Evolutionary conservation across 257 asterid genomes (phyloP), one percentile per base, ranked within the genome.

Genomic region (Apocynum venetum): DNA sequence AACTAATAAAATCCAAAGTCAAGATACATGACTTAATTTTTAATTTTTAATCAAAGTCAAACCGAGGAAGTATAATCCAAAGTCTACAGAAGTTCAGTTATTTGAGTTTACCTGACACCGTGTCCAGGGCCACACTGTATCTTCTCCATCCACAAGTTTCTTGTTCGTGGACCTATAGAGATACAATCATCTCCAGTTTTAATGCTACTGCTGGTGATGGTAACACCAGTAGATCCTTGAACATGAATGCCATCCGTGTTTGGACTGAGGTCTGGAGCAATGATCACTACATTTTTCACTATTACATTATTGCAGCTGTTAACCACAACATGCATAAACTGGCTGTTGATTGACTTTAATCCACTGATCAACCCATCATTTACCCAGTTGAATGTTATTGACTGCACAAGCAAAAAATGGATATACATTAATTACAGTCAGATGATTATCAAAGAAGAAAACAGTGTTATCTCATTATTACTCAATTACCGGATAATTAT

Each of bases 81-180:
- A 44, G 6, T 44, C 47, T 44, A 44, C 31, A 44, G 47, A 44
- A 3, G 47, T 44, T 44, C 3, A 2, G 47, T 44, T 44, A 46
- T 46, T 46, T 2, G 49, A 46, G 7, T 4, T 46, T 46, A 46
- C 97, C 96, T 90, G 52, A 90, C 81, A n/a, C 97, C 97, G 59
- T 92, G 92, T 48, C 97, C 97, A 5, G 94, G 96, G 44, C 95
- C 95, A 36, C 97, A 91, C 20, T 77, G 83, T 71, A 87, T 85
- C 46, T 79, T 80, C 36, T 88, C 90, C 85, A 91, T 86, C 90
- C 89, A 91, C 76, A 91, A 60, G 14, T 91, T 88, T 65, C 51
- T 82, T 0, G 94, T 85, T 12, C 91, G 91, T 1, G 96, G 94
- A 44, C 94, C 96, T 63, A 91, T 82, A 59, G 96, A 91, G 61